A percentile compares a stretch with the other conserved stretches of the same genome.
Evolutionary conservation across 2,329 filamentous ascomycete species (phyloP).

Genomic region (Neonectria ditissima): DNA sequence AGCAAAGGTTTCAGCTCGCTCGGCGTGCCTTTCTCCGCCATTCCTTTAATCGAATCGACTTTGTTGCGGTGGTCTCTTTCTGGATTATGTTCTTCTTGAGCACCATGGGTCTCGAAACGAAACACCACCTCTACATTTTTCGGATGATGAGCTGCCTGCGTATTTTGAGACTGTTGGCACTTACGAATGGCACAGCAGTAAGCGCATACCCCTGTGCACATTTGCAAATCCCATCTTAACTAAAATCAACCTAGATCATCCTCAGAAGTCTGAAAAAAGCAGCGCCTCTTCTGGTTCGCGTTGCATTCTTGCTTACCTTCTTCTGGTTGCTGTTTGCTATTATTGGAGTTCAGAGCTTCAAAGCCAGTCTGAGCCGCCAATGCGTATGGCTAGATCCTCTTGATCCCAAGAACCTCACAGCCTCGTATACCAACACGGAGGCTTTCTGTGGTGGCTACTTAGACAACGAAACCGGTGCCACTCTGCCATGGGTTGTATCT

Average conservation of each 20-base stretch:
- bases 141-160: conserved; percentile 96
- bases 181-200: conserved; percentile 94
- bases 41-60: conserved; percentile 95
- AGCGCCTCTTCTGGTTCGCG: conserved; percentile 88
- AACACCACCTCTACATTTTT: conserved; percentile 85
- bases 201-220: conserved; percentile 48
- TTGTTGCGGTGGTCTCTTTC: conserved; percentile 92
- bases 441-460: conserved; percentile 91
- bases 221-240: conserved; percentile 2
- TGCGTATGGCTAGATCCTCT: conserved; percentile 81
- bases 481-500: conserved; percentile 75
- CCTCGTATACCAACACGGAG: conserved; percentile 71
- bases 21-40: conserved; percentile 93
- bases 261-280: conserved; percentile 95
- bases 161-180: conserved; percentile 87
- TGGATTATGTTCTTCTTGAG: conserved; percentile 89
- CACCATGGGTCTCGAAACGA: conserved; percentile 75
- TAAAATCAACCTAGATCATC: conserved; percentile 74
- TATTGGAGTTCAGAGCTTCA: conserved; percentile 96
- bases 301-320: conserved; percentile 93
- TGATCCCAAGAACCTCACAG: conserved; percentile 65
- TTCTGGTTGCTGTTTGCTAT: conserved; percentile 99
- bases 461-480: conserved; percentile 66
- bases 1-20: conserved; percentile 86
- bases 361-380: conserved; percentile 80